phyloP scores from a whole-genome alignment of 768 basidiomycete genomes.

The Boletus insuetus region DNA sequence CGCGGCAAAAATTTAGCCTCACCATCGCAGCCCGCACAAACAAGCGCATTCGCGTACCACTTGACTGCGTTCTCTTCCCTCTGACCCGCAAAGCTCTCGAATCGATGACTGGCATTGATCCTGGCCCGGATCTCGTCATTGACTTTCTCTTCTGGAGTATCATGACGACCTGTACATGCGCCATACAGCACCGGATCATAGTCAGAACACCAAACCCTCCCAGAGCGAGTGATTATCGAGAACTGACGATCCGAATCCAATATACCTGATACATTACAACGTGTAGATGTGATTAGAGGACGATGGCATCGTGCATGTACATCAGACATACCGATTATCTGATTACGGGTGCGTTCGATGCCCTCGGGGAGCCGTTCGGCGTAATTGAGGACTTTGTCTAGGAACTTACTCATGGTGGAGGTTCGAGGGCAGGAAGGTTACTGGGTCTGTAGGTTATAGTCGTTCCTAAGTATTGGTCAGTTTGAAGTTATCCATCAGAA shows the following conservation, averaged over 20 bases:
- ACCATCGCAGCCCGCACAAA: background rate
- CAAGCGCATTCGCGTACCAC: conserved; percentile 48
- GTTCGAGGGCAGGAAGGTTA: background rate
- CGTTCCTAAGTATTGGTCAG: too few relatives aligned
- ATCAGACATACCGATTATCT: conserved; percentile 33
- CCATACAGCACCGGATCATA: background rate
- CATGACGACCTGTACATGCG: conserved; percentile 53
- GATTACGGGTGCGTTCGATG: conserved; percentile 34
- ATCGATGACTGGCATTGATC: conserved; percentile 81
- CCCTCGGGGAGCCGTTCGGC: conserved; percentile 40
- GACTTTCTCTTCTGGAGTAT: conserved; percentile 67
- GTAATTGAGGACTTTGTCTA: conserved; percentile 36
- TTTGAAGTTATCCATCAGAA: too few relatives aligned
- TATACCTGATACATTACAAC: conserved; percentile 24
- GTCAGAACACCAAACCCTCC: background rate
- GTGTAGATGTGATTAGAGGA: background rate
- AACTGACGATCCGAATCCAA: conserved; percentile 35
- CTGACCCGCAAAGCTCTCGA: conserved; percentile 77
- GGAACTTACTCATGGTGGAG: conserved; percentile 36
- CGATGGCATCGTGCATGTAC: background rate
- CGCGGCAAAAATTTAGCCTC: background rate
- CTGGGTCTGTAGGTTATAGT: too few relatives aligned
- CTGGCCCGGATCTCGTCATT: conserved; percentile 69
- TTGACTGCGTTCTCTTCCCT: conserved; percentile 73
- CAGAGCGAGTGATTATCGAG: background rate